These are phyloP conservation scores for Ceratorhiza oryzae-sativae DNA, from an alignment of 1,284 basidiomycete genomes.

Conservation along the genomic window DNA sequence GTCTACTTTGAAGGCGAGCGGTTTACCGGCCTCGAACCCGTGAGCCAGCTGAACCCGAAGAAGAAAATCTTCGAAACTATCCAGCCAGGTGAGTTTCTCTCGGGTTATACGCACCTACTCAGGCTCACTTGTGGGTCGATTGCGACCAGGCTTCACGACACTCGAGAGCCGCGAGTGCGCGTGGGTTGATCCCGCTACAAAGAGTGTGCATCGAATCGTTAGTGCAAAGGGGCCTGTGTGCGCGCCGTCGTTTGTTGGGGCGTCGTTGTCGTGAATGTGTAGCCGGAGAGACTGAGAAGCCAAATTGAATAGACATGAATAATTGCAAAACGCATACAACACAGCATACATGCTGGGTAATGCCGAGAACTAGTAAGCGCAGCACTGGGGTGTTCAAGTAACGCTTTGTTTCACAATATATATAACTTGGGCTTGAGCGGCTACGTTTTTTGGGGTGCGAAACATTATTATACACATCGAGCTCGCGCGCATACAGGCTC, in stretches of 20 bases:
- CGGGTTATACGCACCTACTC: no score
- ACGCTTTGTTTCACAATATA: no score
- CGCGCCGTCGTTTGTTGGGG: constrained; percentile 83
- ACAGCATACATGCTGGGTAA: no score
- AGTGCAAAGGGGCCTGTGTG: constrained; percentile 84
- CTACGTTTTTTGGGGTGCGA: no score
- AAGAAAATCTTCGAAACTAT: constrained; percentile 97
- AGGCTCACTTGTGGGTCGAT: neutral
- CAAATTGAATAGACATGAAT: neutral
- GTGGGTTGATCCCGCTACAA: constrained; percentile 88
- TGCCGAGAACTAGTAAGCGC: no score
- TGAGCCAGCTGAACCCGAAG: constrained; percentile 91
- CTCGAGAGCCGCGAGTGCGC: constrained; percentile 86
- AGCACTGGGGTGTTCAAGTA: no score
- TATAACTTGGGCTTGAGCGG: no score
- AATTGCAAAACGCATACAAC: no score
- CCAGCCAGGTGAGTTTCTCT: constrained; percentile 71
- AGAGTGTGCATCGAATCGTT: constrained; percentile 80
- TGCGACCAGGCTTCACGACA: constrained; percentile 76
- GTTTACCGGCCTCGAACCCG: constrained; percentile 78
- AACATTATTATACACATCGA: no score
- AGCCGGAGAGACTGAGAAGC: neutral
- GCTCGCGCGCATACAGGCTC: no score
- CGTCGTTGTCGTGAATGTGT: constrained; percentile 75
- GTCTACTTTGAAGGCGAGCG: constrained; percentile 92